Evolutionary conservation across 2,329 filamentous ascomycete species (phyloP).

Genomic region (Pseudopithomyces chartarum): DNA sequence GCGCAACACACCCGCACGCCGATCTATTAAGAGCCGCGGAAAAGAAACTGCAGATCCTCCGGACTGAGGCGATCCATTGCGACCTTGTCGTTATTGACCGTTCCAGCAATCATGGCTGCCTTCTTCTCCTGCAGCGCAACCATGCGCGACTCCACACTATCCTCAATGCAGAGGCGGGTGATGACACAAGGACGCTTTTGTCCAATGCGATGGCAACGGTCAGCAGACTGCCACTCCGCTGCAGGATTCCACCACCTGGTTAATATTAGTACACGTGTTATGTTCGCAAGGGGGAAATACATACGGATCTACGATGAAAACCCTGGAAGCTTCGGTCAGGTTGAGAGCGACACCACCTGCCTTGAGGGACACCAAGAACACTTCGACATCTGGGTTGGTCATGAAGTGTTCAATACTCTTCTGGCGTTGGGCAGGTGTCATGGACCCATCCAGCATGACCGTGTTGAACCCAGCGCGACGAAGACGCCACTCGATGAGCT

Average conservation of each 20-base stretch:
- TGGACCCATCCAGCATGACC: slow-evolving; percentile 96
- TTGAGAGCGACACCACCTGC: slow-evolving; percentile 96
- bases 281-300: slow-evolving; percentile 45
- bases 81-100: slow-evolving; percentile 89
- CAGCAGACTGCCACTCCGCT: slow-evolving; percentile 98
- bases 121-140: slow-evolving; percentile 98
- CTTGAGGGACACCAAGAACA: slow-evolving; percentile 94
- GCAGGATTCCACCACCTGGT: slow-evolving; percentile 97
- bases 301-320: slow-evolving; percentile 96
- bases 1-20: too few relatives aligned
- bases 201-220: slow-evolving; percentile 84
- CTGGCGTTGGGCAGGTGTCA: slow-evolving; percentile 92
- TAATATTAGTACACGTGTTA: slow-evolving; percentile 27
- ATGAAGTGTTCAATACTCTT: slow-evolving; percentile 96
- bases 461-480: slow-evolving; percentile 97
- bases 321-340: slow-evolving; percentile 88
- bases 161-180: slow-evolving; percentile 92
- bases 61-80: slow-evolving; percentile 90
- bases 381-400: slow-evolving; percentile 91
- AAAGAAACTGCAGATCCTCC: slow-evolving; percentile 95
- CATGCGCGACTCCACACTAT: slow-evolving; percentile 95
- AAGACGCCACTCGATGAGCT: slow-evolving; percentile 95
- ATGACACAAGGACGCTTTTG: slow-evolving; percentile 94
- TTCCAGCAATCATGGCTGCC: slow-evolving; percentile 95
- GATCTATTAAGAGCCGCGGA: slow-evolving; percentile 68